These are phyloP conservation scores for Saksenaea vasiformis DNA, from an alignment of 371 early-diverging fungal species.

Conservation along the genomic window DNA sequence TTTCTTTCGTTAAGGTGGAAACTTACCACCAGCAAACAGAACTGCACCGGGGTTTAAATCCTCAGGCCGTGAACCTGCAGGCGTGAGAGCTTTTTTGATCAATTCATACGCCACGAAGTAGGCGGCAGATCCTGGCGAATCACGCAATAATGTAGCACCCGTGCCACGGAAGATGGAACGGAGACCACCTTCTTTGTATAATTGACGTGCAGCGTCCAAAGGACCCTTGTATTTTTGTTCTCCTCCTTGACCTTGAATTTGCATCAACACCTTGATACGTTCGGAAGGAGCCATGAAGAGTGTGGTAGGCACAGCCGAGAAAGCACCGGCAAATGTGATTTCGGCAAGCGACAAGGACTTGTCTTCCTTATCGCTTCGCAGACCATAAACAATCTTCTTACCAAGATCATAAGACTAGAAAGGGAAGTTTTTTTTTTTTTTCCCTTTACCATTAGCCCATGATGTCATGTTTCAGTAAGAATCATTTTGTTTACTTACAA, in stretches of 20 bases:
- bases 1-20: not conserved
- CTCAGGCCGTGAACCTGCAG: conserved; percentile 68
- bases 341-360: conserved; percentile 72
- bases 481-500: conserved; percentile 52
- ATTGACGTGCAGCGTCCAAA: conserved; percentile 71
- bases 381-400: conserved; percentile 62
- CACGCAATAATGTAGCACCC: conserved; percentile 91
- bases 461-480: not conserved
- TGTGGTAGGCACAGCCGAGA: conserved; percentile 95
- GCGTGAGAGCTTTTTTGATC: conserved; percentile 81
- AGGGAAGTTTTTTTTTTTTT: no score
- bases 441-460: not conserved
- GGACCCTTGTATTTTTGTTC: conserved; percentile 78
- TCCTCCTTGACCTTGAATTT: conserved; percentile 63
- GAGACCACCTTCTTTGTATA: conserved; percentile 82
- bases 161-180: conserved; percentile 90
- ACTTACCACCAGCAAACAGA: conserved; percentile 91
- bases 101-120: conserved; percentile 96
- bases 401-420: conserved; percentile 74
- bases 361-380: conserved; percentile 60
- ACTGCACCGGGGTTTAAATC: conserved; percentile 78
- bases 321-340: conserved; percentile 90
- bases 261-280: conserved; percentile 94
- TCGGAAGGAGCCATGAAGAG: conserved; percentile 93
- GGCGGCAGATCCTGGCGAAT: conserved; percentile 95